Conservation (phyloP, 202 grass and related monocot genomes). For the Bolboschoenoplectus hybrid region DNA sequence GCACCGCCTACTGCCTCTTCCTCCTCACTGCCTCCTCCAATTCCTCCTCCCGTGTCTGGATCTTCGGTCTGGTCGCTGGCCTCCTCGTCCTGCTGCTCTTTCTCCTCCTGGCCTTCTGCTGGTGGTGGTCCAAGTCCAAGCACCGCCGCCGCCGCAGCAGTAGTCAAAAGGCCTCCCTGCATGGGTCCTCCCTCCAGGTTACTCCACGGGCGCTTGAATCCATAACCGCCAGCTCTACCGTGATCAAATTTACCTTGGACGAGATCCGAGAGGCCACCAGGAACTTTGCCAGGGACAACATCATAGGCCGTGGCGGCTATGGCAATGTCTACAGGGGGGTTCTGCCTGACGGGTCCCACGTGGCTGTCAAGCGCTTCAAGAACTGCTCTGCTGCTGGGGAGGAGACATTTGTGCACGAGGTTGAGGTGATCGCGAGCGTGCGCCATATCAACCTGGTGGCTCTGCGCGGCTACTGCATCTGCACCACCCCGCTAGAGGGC, state of each 20-base stretch:
- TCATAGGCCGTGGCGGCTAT: constrained; percentile 76
- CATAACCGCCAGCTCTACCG: constrained; percentile 81
- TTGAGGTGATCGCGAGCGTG: constrained; percentile 94
- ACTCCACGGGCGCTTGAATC: constrained; percentile 72
- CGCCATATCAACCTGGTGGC: constrained; percentile 87
- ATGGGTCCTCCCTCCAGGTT: constrained; percentile 46
- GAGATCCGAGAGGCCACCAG: constrained; percentile 74
- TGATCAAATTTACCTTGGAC: constrained; percentile 78
- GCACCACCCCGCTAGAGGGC: constrained; percentile 71
- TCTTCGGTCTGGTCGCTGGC: constrained; percentile 54
- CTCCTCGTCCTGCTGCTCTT: constrained; percentile 49
- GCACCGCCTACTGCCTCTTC: constrained; percentile 70
- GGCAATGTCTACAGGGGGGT: constrained; percentile 83
- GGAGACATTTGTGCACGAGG: constrained; percentile 78
- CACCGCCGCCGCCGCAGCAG: not conserved
- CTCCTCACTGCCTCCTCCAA: constrained; percentile 41
- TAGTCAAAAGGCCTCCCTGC: not conserved
- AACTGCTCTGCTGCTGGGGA: constrained; percentile 82
- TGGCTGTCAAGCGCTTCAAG: constrained; percentile 93
- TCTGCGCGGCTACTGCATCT: constrained; percentile 83
- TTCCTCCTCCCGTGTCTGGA: constrained; percentile 38
- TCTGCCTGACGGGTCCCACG: constrained; percentile 54
- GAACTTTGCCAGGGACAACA: constrained; percentile 55
- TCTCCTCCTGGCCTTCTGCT: constrained; percentile 12
- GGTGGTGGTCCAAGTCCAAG: constrained; percentile 21